A percentile compares a stretch with the other conserved stretches of the same genome.
Evolutionary conservation across 2,329 filamentous ascomycete species (phyloP).

Genomic region (Hypoxylon sp.): DNA sequence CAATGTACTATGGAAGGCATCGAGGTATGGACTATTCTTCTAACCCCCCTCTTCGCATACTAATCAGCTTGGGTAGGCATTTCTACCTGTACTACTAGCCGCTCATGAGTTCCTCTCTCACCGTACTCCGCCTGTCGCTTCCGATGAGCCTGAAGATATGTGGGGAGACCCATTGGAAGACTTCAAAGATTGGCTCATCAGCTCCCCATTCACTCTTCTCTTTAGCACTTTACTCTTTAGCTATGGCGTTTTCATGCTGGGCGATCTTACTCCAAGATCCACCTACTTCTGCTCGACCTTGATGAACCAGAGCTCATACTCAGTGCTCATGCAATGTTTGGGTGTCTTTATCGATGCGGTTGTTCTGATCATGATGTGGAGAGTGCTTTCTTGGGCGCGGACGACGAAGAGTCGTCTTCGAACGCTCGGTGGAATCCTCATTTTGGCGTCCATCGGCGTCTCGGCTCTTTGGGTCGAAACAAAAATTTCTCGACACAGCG

Average conservation of each 20-base stretch:
- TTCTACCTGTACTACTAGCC: slow-evolving; percentile 60
- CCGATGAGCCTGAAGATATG: slow-evolving; percentile 60
- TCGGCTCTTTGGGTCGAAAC: slow-evolving; percentile 54
- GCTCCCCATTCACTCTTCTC: slow-evolving; percentile 55
- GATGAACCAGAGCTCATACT: slow-evolving; percentile 54
- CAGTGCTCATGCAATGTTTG: slow-evolving; percentile 57
- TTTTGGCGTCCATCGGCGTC: slow-evolving; percentile 55
- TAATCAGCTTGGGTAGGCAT: slow-evolving; percentile 53
- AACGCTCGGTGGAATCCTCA: slow-evolving; percentile 58
- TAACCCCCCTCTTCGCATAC: neutral
- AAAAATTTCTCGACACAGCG: slow-evolving; percentile 47
- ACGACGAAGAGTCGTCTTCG: slow-evolving; percentile 61
- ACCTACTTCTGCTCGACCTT: slow-evolving; percentile 64
- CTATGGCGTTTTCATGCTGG: slow-evolving; percentile 57
- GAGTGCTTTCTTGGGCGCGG: slow-evolving; percentile 63
- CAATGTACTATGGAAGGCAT: slow-evolving; percentile 64
- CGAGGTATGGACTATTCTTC: slow-evolving; percentile 54
- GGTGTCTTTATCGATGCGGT: slow-evolving; percentile 61
- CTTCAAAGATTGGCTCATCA: slow-evolving; percentile 59
- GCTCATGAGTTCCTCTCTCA: slow-evolving; percentile 59
- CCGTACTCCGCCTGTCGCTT: slow-evolving; percentile 50
- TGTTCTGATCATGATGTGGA: slow-evolving; percentile 63
- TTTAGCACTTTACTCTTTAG: slow-evolving; percentile 55
- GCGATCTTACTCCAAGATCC: slow-evolving; percentile 56
- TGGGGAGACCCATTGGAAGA: slow-evolving; percentile 62